phyloP scores from a whole-genome alignment of 2,329 filamentous ascomycete species.

The Pyrenochaeta sp. region DNA sequence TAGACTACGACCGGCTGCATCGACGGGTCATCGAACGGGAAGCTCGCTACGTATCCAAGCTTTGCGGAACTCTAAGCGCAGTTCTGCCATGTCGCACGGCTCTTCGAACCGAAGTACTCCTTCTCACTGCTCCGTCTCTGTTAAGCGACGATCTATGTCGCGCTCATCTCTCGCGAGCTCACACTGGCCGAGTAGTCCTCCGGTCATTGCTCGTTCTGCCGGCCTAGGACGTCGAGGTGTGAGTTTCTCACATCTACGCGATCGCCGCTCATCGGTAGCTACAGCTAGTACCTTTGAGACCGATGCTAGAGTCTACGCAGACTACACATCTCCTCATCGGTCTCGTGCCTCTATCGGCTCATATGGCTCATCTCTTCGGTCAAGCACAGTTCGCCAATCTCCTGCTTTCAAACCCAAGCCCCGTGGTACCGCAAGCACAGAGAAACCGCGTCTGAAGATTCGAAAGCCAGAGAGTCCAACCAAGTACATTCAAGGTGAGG shows the following conservation, averaged over 20 bases:
- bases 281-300: conserved; percentile 49
- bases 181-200: conserved; percentile 58
- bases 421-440: conserved; percentile 32
- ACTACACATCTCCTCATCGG: conserved; percentile 38
- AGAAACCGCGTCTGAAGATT: conserved; percentile 37
- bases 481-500: conserved; percentile 74
- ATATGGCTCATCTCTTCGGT: conserved; percentile 30
- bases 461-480: conserved; percentile 56
- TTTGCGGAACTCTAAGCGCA: conserved; percentile 43
- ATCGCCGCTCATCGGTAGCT: conserved; percentile 53
- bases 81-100: conserved; percentile 42
- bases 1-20: conserved; percentile 47
- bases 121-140: conserved; percentile 36
- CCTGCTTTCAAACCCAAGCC: conserved; percentile 42
- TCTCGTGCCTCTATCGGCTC: conserved; percentile 33
- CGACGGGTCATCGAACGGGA: conserved; percentile 51
- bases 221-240: conserved; percentile 68
- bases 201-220: conserved; percentile 57
- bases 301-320: conserved; percentile 36
- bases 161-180: conserved; percentile 58
- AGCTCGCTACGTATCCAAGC: conserved; percentile 55
- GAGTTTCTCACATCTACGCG: conserved; percentile 66
- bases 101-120: conserved; percentile 45
- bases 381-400: conserved; percentile 26
- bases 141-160: conserved; percentile 38